A percentile compares a stretch with the other conserved stretches of the same genome.
phyloP scores from a whole-genome alignment of 2,329 filamentous ascomycete species.

The Cytospora piceae region DNA sequence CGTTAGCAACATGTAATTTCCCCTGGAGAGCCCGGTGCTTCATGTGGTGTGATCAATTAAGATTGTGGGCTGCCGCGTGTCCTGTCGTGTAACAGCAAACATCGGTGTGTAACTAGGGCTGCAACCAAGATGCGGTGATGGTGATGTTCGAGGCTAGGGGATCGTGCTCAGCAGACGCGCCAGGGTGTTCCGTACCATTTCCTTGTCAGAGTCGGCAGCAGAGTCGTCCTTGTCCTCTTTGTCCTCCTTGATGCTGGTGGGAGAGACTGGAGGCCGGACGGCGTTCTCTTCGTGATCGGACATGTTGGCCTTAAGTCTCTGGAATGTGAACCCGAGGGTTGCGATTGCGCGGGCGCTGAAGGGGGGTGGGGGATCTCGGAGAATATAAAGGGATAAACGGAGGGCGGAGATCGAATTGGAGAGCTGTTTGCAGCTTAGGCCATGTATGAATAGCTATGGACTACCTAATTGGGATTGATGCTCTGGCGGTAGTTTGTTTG shows the following conservation, averaged over 20 bases:
- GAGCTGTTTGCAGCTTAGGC: conserved; percentile 28
- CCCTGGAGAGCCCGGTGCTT: conserved; percentile 7
- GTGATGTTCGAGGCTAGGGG: conserved; percentile 1
- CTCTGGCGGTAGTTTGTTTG: not conserved
- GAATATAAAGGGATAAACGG: not conserved
- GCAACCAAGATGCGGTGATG: conserved; percentile 19
- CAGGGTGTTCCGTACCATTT: conserved; percentile 42
- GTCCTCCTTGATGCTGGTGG: conserved; percentile 30
- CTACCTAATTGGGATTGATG: conserved; percentile 11
- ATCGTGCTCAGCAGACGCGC: not conserved
- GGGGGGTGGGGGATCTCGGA: not conserved
- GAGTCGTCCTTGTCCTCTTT: conserved; percentile 26
- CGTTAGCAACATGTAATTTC: conserved; percentile 24
- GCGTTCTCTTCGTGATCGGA: conserved; percentile 38
- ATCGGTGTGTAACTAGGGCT: conserved; percentile 26
- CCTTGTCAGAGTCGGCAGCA: conserved; percentile 43
- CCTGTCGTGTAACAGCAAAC: conserved; percentile 24
- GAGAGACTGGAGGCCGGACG: conserved; percentile 24
- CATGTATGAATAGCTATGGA: conserved; percentile 21
- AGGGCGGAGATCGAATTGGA: conserved; percentile 4
- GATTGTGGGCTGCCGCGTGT: conserved; percentile 10
- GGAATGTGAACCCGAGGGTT: not conserved
- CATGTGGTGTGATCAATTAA: not conserved
- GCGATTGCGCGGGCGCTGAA: conserved; percentile 2
- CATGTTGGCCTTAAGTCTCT: conserved; percentile 34